A percentile compares a stretch with the other conserved stretches of the same genome.
Evolutionary conservation across 2,329 filamentous ascomycete genomes (phyloP).

Genomic region (Colletotrichum phormii): DNA sequence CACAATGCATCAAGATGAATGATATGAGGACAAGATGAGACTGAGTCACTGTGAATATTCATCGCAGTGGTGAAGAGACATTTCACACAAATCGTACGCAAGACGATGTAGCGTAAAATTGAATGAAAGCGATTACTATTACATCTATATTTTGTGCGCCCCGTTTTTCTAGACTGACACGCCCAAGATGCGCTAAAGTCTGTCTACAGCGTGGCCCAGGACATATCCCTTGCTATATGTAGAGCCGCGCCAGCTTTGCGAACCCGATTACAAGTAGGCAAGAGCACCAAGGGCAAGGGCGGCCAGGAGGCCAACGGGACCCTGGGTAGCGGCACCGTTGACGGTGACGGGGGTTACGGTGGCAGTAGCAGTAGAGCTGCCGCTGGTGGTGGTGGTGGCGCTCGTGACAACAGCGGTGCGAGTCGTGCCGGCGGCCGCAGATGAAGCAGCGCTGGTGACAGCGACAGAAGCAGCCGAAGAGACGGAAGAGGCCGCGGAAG

Average conservation of each 20-base stretch:
- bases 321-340: slow-evolving; percentile 18
- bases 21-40: too few species aligned
- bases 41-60: too few species aligned
- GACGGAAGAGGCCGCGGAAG: not conserved
- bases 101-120: too few species aligned
- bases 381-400: slow-evolving; percentile 12
- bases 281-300: slow-evolving; percentile 27
- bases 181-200: too few species aligned
- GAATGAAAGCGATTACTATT: not conserved
- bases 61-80: too few species aligned
- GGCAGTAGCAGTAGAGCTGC: not conserved
- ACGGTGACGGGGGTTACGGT: slow-evolving; percentile 21
- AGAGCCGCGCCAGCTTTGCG: not conserved
- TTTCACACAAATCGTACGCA: too few species aligned
- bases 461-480: not conserved
- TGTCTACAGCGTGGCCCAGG: too few species aligned
- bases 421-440: not conserved
- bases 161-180: not conserved
- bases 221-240: not conserved
- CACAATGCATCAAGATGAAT: too few species aligned
- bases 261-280: slow-evolving; percentile 5
- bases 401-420: slow-evolving; percentile 18
- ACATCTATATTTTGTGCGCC: not conserved
- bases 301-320: slow-evolving; percentile 17
- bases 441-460: not conserved